phyloP scores from a whole-genome alignment of 208 protist genomes.

The Trypanosoma avium region DNA sequence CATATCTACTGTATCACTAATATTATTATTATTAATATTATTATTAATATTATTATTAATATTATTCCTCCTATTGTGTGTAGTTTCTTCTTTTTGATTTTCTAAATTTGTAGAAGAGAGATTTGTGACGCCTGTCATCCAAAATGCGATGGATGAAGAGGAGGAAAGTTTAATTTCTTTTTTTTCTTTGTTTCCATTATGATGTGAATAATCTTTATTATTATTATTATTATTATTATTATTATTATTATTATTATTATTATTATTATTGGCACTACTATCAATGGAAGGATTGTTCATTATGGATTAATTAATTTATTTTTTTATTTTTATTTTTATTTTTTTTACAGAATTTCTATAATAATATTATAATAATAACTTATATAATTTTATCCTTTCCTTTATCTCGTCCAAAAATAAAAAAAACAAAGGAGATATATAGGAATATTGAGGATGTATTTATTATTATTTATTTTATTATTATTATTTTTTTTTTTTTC shows the following conservation, averaged over 20 bases:
- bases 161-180: neutral
- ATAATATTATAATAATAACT: too few relatives aligned
- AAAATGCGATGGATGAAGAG: slow-evolving; percentile 13
- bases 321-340: too few relatives aligned
- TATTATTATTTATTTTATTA: too few relatives aligned
- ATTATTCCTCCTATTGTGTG: neutral
- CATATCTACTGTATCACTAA: neutral
- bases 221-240: neutral
- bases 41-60: neutral
- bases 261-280: neutral
- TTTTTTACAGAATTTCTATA: too few relatives aligned
- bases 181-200: neutral
- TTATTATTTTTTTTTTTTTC: too few relatives aligned
- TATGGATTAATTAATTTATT: too few relatives aligned
- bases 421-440: too few relatives aligned
- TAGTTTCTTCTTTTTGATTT: neutral
- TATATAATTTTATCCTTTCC: too few relatives aligned
- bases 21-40: neutral
- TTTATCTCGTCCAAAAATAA: too few relatives aligned
- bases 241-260: neutral
- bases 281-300: neutral
- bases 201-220: neutral
- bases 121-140: slow-evolving; percentile 10
- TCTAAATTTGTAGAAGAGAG: too few relatives aligned
- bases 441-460: too few relatives aligned